These are phyloP conservation scores for Dianthus caryophyllus DNA, from an alignment of 148 eudicot species.

Conservation along the genomic window DNA sequence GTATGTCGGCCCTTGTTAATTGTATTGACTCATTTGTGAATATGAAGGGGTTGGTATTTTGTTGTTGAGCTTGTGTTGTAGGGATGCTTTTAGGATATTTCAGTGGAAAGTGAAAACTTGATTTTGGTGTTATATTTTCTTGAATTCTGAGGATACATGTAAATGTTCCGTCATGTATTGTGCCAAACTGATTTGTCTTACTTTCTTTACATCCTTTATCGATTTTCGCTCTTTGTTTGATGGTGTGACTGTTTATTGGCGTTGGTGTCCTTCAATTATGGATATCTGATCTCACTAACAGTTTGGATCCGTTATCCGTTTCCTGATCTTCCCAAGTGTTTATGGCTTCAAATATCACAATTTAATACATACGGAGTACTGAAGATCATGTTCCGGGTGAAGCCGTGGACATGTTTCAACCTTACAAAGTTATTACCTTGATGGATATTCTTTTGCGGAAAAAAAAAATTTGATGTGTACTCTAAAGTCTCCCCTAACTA, in stretches of 20 bases:
- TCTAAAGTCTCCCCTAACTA: no score
- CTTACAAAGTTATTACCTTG: no score
- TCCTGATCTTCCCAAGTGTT: no score
- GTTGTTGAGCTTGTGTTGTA: neutral
- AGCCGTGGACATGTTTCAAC: no score
- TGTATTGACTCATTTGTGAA: slow-evolving; percentile 6
- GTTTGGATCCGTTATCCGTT: no score
- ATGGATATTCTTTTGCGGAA: no score
- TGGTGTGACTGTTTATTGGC: neutral
- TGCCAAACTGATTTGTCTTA: neutral
- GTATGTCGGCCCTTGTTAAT: slow-evolving; percentile 35
- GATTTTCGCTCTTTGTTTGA: neutral
- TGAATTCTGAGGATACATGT: neutral
- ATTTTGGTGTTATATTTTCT: neutral
- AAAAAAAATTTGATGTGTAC: no score
- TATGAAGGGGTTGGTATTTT: neutral
- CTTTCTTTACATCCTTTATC: neutral
- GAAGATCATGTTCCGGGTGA: no score
- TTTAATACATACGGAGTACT: neutral
- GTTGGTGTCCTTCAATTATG: no score
- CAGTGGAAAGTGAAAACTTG: neutral
- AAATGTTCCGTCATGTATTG: neutral
- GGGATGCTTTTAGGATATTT: neutral
- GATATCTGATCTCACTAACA: no score
- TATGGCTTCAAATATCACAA: neutral